phyloP scores from a whole-genome alignment of 768 basidiomycete genomes.

The Peribolospora kevripleyi region DNA sequence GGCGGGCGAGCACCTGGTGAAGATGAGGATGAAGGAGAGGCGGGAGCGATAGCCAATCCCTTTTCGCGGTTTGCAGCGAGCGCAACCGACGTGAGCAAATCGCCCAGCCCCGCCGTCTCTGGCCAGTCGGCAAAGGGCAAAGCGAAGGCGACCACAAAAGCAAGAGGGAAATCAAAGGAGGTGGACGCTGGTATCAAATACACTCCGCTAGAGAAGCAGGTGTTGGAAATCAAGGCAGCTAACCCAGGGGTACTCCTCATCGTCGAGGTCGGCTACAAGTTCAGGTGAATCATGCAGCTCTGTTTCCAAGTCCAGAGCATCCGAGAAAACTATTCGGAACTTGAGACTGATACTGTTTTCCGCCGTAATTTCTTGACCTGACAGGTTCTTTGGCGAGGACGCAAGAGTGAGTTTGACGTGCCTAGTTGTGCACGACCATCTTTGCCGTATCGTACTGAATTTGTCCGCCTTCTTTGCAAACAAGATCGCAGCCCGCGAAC shows the following conservation, averaged over 20 bases:
- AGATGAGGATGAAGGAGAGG: constrained; percentile 12
- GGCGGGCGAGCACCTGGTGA: neutral
- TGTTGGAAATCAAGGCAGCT: constrained; percentile 5
- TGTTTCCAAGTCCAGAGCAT: constrained; percentile 21
- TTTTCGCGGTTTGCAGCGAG: constrained; percentile 2
- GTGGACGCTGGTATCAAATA: constrained; percentile 35
- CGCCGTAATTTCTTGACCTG: neutral
- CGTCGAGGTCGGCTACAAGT: constrained; percentile 61
- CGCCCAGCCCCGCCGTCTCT: constrained; percentile 8
- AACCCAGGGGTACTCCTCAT: constrained; percentile 31
- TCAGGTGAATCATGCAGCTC: constrained; percentile 1
- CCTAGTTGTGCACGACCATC: neutral
- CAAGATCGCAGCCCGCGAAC: constrained; percentile 31
- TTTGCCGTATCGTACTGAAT: neutral
- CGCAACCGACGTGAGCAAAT: neutral
- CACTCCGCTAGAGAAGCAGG: constrained; percentile 55
- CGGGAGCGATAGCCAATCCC: constrained; percentile 7
- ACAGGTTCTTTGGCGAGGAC: constrained; percentile 52
- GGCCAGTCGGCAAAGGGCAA: constrained; percentile 9
- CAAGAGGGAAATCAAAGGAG: constrained; percentile 15
- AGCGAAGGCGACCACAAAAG: neutral
- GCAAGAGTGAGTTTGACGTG: constrained; percentile 31
- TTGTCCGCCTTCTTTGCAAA: neutral
- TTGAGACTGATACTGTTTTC: neutral
- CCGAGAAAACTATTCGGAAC: neutral